phyloP scores from a whole-genome alignment of 2,329 filamentous ascomycete species.

The Aspergillus fumigatiaffinis region DNA sequence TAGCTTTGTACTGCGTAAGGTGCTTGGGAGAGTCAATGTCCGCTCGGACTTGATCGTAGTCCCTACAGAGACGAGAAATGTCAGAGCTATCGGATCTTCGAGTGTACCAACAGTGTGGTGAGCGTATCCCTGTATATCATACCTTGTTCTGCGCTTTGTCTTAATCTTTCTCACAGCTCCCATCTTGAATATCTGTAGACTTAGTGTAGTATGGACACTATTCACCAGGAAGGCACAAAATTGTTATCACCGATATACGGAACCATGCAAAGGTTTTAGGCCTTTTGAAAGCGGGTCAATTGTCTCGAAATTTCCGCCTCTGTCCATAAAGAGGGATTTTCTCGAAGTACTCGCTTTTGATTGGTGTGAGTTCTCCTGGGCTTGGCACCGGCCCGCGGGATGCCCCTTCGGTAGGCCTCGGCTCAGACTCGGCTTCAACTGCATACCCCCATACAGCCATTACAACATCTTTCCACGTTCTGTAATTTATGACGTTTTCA shows the following conservation, averaged over 20 bases:
- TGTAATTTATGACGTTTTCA: slow-evolving; percentile 31
- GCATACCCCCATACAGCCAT: slow-evolving; percentile 14
- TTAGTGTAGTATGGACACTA: slow-evolving; percentile 14
- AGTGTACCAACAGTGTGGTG: slow-evolving; percentile 24
- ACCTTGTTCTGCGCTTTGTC: slow-evolving; percentile 69
- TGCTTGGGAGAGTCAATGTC: slow-evolving; percentile 78
- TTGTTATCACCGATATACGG: slow-evolving; percentile 35
- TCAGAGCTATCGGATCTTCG: slow-evolving; percentile 9
- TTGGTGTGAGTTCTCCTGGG: slow-evolving; percentile 20
- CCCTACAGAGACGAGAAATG: slow-evolving; percentile 54
- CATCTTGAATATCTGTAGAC: slow-evolving; percentile 49
- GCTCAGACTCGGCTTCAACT: slow-evolving; percentile 29
- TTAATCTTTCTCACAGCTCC: slow-evolving; percentile 66
- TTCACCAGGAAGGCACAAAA: slow-evolving; percentile 18
- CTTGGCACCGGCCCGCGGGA: slow-evolving; percentile 25
- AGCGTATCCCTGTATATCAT: slow-evolving; percentile 17
- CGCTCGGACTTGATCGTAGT: slow-evolving; percentile 85
- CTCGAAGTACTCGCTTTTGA: slow-evolving; percentile 24
- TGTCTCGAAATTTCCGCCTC: slow-evolving; percentile 25
- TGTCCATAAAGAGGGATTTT: slow-evolving; percentile 19
- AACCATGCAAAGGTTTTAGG: slow-evolving; percentile 22
- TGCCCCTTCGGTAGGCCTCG: slow-evolving; percentile 33
- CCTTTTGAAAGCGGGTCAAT: slow-evolving; percentile 25
- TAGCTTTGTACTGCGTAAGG: slow-evolving; percentile 70
- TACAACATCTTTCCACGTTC: slow-evolving; percentile 12